These are phyloP conservation scores for Aureobasidium sp. DNA, from an alignment of 2,329 filamentous ascomycete genomes.

Conservation along the genomic window DNA sequence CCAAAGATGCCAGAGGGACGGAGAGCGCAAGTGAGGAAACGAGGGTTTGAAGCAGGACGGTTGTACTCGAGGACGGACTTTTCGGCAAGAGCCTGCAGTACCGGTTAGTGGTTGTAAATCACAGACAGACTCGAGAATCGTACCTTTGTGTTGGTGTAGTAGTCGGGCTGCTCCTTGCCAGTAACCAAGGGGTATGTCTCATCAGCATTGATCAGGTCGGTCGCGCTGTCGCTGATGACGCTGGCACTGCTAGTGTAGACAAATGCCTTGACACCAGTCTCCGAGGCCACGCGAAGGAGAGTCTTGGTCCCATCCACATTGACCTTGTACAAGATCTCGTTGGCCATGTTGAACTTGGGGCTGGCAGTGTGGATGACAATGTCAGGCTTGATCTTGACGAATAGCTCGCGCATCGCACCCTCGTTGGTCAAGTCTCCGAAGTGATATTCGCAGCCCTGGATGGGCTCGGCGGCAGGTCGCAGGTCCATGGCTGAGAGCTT, in stretches of 20 bases:
- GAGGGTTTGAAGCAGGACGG: constrained; percentile 32
- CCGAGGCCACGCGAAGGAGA: constrained; percentile 41
- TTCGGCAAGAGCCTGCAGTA: constrained; percentile 38
- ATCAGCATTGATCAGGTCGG: constrained; percentile 43
- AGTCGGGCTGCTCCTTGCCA: constrained; percentile 42
- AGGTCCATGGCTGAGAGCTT: constrained; percentile 44
- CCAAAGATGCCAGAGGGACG: constrained; percentile 47
- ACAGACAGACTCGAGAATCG: background rate
- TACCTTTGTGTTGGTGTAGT: constrained; percentile 46
- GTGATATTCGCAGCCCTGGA: constrained; percentile 41
- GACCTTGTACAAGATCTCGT: constrained; percentile 42
- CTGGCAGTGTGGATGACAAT: constrained; percentile 46
- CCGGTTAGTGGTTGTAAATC: background rate
- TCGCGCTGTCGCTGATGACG: constrained; percentile 40
- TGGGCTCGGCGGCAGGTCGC: constrained; percentile 35
- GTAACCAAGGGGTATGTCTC: constrained; percentile 42
- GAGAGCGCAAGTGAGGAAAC: constrained; percentile 44
- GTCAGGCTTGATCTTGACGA: constrained; percentile 38
- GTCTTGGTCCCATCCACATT: constrained; percentile 47
- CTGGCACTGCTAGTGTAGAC: constrained; percentile 48
- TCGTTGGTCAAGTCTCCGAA: constrained; percentile 45
- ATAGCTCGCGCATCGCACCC: constrained; percentile 35
- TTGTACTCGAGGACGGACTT: constrained; percentile 43
- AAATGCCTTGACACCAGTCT: constrained; percentile 45
- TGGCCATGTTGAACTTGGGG: constrained; percentile 35